These are phyloP conservation scores for Scleroderma citrinum DNA, from an alignment of 768 basidiomycete genomes.

Conservation along the genomic window DNA sequence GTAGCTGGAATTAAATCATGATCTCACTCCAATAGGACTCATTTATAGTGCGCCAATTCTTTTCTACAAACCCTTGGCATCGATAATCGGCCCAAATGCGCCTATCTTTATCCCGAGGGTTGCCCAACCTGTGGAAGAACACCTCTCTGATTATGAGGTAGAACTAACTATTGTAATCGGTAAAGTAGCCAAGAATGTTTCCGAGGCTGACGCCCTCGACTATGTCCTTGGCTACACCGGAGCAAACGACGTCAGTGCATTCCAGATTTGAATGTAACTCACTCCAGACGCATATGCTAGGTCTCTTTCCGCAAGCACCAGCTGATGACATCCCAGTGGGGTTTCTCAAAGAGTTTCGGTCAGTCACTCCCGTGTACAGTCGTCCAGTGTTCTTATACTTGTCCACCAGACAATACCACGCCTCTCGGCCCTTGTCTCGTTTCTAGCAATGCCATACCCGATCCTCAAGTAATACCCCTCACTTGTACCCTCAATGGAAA, in stretches of 20 bases:
- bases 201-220: conserved; percentile 74
- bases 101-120: conserved; percentile 59
- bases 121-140: conserved; percentile 63
- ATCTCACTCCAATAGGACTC: not conserved
- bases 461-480: conserved; percentile 61
- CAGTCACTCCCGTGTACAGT: conserved; percentile 11
- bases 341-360: conserved; percentile 86
- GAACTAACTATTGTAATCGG: conserved; percentile 82
- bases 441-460: conserved; percentile 51
- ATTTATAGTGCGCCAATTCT: conserved; percentile 55
- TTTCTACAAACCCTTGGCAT: conserved; percentile 72
- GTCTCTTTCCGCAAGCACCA: not conserved
- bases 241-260: conserved; percentile 60
- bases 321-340: conserved; percentile 66
- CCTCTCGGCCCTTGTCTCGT: conserved; percentile 83
- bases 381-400: not conserved
- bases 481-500: conserved; percentile 62
- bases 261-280: not conserved
- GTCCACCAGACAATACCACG: conserved; percentile 20
- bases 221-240: conserved; percentile 82
- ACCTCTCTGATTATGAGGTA: conserved; percentile 78
- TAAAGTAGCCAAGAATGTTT: conserved; percentile 72
- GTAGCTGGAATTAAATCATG: conserved; percentile 13
- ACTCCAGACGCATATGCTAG: not conserved
- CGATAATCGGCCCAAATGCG: conserved; percentile 66